Percentiles rank a stretch among this genome's conserved stretches.
These are phyloP conservation scores for Clonostachys rhizophaga DNA, from an alignment of 2,329 filamentous ascomycete genomes.

Conservation along the genomic window DNA sequence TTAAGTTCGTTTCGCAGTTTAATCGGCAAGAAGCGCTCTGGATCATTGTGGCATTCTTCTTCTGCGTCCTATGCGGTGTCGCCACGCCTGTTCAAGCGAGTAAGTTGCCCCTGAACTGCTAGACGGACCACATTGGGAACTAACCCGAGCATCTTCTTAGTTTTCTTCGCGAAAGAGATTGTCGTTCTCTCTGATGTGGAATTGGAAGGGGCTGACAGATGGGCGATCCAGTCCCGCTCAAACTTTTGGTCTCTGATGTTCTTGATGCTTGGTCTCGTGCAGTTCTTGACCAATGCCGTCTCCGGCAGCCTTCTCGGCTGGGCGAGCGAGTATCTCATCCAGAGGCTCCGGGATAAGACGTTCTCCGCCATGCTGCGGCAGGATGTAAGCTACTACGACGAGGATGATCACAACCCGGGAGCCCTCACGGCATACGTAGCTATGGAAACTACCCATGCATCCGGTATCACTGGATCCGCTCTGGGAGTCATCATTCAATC, in stretches of 20 bases:
- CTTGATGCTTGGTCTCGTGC: slow-evolving; percentile 72
- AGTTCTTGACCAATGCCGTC: slow-evolving; percentile 62
- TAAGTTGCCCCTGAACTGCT: slow-evolving; percentile 5
- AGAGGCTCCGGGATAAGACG: slow-evolving; percentile 74
- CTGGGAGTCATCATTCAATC: slow-evolving; percentile 84
- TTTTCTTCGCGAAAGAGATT: slow-evolving; percentile 90
- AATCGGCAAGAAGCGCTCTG: slow-evolving; percentile 69
- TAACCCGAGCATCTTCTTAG: slow-evolving; percentile 35
- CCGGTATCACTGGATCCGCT: slow-evolving; percentile 82
- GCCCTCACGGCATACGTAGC: slow-evolving; percentile 85
- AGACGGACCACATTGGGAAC: too few species aligned
- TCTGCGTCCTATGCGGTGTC: slow-evolving; percentile 72
- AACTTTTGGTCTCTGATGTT: slow-evolving; percentile 91
- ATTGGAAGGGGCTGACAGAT: background rate
- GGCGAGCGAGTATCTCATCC: slow-evolving; percentile 80
- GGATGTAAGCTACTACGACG: slow-evolving; percentile 89
- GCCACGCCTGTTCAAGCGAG: slow-evolving; percentile 61
- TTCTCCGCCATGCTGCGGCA: slow-evolving; percentile 89
- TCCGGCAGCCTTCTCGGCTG: slow-evolving; percentile 79
- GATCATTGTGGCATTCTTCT: slow-evolving; percentile 71
- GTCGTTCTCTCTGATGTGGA: slow-evolving; percentile 55
- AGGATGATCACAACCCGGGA: slow-evolving; percentile 82
- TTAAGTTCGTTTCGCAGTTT: slow-evolving; percentile 76
- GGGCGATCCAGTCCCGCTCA: slow-evolving; percentile 61
- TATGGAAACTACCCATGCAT: slow-evolving; percentile 83